Evolutionary conservation across 495 filamentous ascomycete species (phyloP), one percentile per base, ranked within the genome.

Genomic region (Trichoderma parareesei): DNA sequence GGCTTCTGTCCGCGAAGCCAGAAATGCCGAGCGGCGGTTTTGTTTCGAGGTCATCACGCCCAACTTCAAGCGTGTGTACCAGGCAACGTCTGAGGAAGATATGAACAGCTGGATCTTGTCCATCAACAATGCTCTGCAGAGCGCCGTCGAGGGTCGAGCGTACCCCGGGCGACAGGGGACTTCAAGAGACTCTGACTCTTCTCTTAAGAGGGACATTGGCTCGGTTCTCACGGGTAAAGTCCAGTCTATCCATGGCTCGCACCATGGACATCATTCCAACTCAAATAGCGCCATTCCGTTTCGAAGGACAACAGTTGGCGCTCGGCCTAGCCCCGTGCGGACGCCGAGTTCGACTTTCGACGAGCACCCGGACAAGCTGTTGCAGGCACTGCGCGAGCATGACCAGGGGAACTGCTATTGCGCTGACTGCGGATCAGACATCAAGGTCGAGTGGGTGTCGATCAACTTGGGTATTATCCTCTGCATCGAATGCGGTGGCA

Each of bases 11-110:
- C 87, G 94, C 41, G 93, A 98, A 75, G 92, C 94, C 61, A 87
- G 95, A 61, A 93, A 93, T 76, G 89, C 92, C 5, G 95, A 99
- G 69, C 85, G 94, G 49, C 87, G 95, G 16, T 99, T 99, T 77
- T 97, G 93, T 74, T 99, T 98, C 71, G 94, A 99, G 77, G 90
- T 98, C 41, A 98, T 99, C 59, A 99, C 94, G 2, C 94, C 94
- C 38, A 90, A 96, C 37, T 99, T 86, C 77, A 98, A 94, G 70
- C 89, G 94, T 61, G 93, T 98, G 33, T 99, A 97, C 70, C 94
- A 99, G 76, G 95, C 94, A 67, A 95, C 93, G 20, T 97, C 93
- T 0, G 95, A 96, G 74, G 94, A 98, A 38, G 94, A 99, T 70
- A 96, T 98, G 93, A 90, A 86, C 68, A 93, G 84, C 70, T 99